phyloP scores from a whole-genome alignment of 495 filamentous ascomycete genomes.

The Aspergillus sclerotiicarbonarius region DNA sequence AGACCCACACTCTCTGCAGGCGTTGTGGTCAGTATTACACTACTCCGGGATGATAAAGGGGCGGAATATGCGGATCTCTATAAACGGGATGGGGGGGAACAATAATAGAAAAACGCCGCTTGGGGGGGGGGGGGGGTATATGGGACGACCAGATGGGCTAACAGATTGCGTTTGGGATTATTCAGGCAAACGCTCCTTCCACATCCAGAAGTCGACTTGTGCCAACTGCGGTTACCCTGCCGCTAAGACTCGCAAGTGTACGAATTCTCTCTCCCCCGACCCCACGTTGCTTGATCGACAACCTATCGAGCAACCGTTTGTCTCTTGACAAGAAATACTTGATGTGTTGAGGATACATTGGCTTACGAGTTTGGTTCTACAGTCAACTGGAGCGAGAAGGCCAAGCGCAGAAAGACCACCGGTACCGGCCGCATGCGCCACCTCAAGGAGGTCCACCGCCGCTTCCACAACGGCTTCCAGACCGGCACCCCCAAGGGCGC shows the following conservation, averaged over 20 bases:
- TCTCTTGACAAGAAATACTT: conserved; percentile 6
- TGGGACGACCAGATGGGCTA: conserved; percentile 20
- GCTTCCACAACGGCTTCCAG: conserved; percentile 96
- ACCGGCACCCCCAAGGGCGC: conserved; percentile 83
- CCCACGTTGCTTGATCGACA: not conserved
- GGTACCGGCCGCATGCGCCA: conserved; percentile 91
- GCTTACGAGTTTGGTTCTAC: conserved; percentile 35
- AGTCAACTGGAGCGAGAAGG: conserved; percentile 99
- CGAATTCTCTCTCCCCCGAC: conserved; percentile 42
- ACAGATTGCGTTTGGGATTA: conserved; percentile 30
- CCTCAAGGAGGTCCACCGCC: conserved; percentile 83
- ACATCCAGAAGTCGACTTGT: conserved; percentile 99
- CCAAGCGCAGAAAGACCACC: conserved; percentile 98
- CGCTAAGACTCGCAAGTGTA: conserved; percentile 98
- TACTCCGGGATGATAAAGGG: conserved; percentile 18
- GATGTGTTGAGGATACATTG: conserved; percentile 17
- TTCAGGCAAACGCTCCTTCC: conserved; percentile 87
- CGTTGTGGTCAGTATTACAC: conserved; percentile 83
- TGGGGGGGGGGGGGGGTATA: conserved; percentile 4
- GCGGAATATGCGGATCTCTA: conserved; percentile 14
- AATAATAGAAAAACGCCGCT: conserved; percentile 6
- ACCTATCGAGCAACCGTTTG: conserved; percentile 8
- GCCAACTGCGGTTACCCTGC: conserved; percentile 95
- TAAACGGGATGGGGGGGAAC: not conserved
- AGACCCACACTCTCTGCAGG: conserved; percentile 98